Percentiles rank a stretch among this genome's conserved stretches.
These are phyloP conservation scores for Cutaneotrichosporon sp. DNA, from an alignment of 1,284 basidiomycete genomes.

Conservation along the genomic window DNA sequence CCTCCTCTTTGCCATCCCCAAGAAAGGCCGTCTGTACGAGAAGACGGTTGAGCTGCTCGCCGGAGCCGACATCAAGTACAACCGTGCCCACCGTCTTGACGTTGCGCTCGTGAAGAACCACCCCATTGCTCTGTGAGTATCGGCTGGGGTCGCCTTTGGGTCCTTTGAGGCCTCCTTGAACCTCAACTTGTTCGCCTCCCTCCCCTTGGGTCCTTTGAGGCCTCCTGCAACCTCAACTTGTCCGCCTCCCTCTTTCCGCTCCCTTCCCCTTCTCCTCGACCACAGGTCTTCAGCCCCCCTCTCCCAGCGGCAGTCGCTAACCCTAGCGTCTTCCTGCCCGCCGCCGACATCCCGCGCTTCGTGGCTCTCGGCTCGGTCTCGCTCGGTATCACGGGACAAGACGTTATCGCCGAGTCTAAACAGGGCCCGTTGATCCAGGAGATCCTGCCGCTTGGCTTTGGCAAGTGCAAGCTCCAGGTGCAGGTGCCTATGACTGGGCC, in stretches of 20 bases:
- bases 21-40: conserved; percentile 94
- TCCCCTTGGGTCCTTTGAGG: not conserved
- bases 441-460: conserved; percentile 82
- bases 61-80: conserved; percentile 95
- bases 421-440: conserved; percentile 77
- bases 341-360: conserved; percentile 96
- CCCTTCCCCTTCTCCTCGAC: conserved; percentile 81
- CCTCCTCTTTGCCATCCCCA: conserved; percentile 91
- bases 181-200: not conserved
- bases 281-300: not conserved
- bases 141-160: not conserved
- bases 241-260: conserved; percentile 92
- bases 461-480: conserved; percentile 90
- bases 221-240: conserved; percentile 45
- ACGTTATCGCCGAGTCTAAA: conserved; percentile 88
- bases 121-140: conserved; percentile 78
- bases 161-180: not conserved
- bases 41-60: conserved; percentile 83
- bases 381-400: conserved; percentile 69
- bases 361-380: conserved; percentile 93
- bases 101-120: conserved; percentile 91
- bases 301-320: not conserved
- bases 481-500: conserved; percentile 82
- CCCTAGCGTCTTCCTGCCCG: conserved; percentile 88
- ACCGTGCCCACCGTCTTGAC: conserved; percentile 82